A percentile compares a stretch with the other conserved stretches of the same genome.
Conservation (phyloP, 139 green algal genomes). For the Pseudopediastrum boryanum region DNA sequence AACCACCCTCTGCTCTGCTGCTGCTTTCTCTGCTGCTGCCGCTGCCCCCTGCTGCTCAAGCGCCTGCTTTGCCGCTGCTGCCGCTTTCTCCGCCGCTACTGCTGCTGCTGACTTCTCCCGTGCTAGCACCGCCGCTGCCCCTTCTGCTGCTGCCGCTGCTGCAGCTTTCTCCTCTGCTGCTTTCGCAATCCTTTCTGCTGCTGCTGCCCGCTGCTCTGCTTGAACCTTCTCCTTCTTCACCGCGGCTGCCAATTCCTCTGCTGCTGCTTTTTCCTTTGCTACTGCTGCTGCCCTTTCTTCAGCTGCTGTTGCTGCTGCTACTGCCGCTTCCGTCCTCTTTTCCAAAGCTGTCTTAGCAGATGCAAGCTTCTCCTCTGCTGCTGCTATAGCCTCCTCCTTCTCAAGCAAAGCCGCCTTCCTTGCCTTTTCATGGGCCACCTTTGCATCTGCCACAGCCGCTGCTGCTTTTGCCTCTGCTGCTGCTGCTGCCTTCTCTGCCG, state of each 20-base stretch:
- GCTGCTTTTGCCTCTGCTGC: neutral
- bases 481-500: neutral
- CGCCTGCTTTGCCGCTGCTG: neutral
- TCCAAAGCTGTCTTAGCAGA: neutral
- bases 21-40: neutral
- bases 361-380: neutral
- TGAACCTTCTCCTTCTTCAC: neutral
- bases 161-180: neutral
- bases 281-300: slow-evolving; percentile 1
- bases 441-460: neutral
- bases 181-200: neutral
- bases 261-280: neutral
- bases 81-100: neutral
- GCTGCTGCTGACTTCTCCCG: slow-evolving; percentile 9
- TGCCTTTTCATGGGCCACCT: neutral
- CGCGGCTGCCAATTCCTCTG: neutral
- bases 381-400: neutral
- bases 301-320: neutral
- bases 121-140: neutral
- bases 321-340: neutral
- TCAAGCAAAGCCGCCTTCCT: neutral
- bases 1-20: slow-evolving; percentile 28
- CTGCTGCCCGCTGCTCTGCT: neutral
- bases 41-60: neutral
- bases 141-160: slow-evolving; percentile 13